Evolutionary conservation across 495 filamentous ascomycete species (phyloP).

Genomic region (Penicillium pulvis): DNA sequence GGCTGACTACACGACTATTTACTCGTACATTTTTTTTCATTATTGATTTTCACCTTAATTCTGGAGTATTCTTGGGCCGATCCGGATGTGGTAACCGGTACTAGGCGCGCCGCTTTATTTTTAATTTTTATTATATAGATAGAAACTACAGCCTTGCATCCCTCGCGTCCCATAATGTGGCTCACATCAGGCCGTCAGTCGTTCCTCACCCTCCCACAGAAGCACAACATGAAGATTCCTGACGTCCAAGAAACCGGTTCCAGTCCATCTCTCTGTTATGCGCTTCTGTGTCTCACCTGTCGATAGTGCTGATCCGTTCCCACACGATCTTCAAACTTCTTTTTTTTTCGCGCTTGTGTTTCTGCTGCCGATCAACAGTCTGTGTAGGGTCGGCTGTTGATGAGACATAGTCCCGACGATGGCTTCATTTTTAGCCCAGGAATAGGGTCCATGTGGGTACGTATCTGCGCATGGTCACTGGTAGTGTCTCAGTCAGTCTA

Average conservation of each 20-base stretch:
- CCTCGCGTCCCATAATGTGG: neutral
- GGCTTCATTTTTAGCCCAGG: neutral
- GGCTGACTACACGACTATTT: constrained; percentile 4
- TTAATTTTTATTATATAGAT: neutral
- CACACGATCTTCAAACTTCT: neutral
- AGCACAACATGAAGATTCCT: neutral
- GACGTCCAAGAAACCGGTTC: neutral
- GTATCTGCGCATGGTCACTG: neutral
- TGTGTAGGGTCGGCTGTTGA: neutral
- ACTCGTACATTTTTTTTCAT: neutral
- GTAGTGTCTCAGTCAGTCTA: constrained; percentile 1
- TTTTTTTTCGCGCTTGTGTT: neutral
- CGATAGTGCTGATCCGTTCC: neutral
- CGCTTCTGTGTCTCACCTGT: constrained; percentile 3
- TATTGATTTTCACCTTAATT: too few species aligned
- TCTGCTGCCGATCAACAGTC: neutral
- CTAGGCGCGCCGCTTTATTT: neutral
- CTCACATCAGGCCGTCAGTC: neutral
- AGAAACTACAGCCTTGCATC: neutral
- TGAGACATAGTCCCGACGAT: neutral
- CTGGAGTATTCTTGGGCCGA: neutral
- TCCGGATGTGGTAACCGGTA: neutral
- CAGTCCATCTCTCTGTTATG: constrained; percentile 3
- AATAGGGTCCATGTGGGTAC: neutral
- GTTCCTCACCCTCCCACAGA: neutral